These are phyloP conservation scores for Solanum hybrid DNA, from an alignment of 305 asterid genomes.

Conservation along the genomic window DNA sequence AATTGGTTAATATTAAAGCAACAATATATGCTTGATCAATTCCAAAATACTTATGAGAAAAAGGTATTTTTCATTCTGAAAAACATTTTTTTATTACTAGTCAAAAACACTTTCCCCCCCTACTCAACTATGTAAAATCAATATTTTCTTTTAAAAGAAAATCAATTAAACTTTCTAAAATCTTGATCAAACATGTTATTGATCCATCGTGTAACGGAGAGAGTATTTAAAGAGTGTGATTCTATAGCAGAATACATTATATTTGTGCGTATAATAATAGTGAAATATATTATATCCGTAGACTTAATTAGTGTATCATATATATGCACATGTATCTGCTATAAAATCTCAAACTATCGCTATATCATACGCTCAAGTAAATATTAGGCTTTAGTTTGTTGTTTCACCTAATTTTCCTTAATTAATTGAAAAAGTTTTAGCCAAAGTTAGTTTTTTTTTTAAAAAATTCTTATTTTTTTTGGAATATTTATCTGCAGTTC, in stretches of 20 bases:
- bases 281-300: background rate
- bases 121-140: background rate
- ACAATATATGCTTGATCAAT: background rate
- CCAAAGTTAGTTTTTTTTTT: background rate
- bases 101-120: background rate
- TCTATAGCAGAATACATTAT: background rate
- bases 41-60: background rate
- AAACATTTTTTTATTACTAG: background rate
- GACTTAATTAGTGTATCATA: too few relatives aligned
- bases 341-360: background rate
- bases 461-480: background rate
- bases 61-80: background rate
- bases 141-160: background rate
- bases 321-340: background rate
- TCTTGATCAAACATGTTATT: background rate
- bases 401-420: background rate
- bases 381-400: background rate
- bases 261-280: background rate
- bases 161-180: background rate
- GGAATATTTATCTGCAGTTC: background rate
- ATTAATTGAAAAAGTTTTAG: background rate
- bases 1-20: background rate
- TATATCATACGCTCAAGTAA: background rate
- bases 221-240: background rate
- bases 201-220: background rate